Conservation (phyloP, 805 yeast genomes). For the Saccharomyces cerevisiae region DNA sequence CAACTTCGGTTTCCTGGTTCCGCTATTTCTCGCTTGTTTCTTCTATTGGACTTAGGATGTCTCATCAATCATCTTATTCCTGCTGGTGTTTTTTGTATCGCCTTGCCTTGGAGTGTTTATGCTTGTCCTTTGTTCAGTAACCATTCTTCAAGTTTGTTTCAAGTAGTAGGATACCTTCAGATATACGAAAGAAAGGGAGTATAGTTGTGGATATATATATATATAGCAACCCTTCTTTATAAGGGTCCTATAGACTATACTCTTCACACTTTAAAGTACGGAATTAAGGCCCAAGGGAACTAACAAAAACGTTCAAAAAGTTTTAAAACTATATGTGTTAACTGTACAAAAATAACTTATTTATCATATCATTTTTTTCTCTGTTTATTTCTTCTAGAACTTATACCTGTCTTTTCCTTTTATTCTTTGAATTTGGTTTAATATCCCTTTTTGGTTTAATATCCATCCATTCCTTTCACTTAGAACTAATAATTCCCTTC, state of each 20-base stretch:
- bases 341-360: neutral
- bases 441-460: constrained; percentile 1
- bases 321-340: neutral
- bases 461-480: neutral
- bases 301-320: neutral
- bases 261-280: neutral
- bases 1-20: neutral
- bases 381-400: neutral
- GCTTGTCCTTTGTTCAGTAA: neutral
- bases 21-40: neutral
- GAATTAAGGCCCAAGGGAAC: neutral
- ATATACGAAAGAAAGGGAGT: neutral
- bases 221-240: neutral
- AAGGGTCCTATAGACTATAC: neutral
- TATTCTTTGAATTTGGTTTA: neutral
- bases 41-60: neutral
- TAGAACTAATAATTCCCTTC: neutral
- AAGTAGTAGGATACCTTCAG: neutral
- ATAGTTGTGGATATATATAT: neutral
- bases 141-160: neutral
- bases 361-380: neutral
- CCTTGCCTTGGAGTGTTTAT: neutral
- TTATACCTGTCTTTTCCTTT: neutral
- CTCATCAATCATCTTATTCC: neutral
- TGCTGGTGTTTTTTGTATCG: neutral